Conservation (phyloP, 2,329 filamentous ascomycete genomes). For the Trichoderma atrobrunneum region DNA sequence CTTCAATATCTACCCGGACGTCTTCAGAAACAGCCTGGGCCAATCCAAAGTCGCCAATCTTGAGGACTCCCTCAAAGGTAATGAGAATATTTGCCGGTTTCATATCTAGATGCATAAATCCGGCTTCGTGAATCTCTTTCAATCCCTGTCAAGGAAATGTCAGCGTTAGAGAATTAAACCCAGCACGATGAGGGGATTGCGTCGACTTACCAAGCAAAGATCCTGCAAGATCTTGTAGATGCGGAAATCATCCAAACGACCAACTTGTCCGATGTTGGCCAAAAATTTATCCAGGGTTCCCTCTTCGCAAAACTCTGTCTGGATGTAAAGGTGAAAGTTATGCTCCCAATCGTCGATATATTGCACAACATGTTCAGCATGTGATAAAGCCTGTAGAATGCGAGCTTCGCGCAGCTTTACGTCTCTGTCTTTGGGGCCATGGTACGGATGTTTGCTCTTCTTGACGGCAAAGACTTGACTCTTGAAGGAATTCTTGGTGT, state of each 20-base stretch:
- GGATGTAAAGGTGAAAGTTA: constrained; percentile 84
- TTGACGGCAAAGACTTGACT: constrained; percentile 84
- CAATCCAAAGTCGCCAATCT: constrained; percentile 84
- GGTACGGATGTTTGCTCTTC: constrained; percentile 79
- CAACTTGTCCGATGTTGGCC: constrained; percentile 75
- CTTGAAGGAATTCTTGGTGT: constrained; percentile 53
- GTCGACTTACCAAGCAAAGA: constrained; percentile 66
- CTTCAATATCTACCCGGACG: constrained; percentile 79
- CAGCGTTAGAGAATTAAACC: constrained; percentile 20
- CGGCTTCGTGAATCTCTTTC: constrained; percentile 83
- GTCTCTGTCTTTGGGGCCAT: constrained; percentile 75
- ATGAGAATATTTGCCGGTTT: constrained; percentile 85
- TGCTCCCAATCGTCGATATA: constrained; percentile 87
- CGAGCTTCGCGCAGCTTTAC: constrained; percentile 80
- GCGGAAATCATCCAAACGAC: constrained; percentile 89
- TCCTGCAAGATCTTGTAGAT: constrained; percentile 98
- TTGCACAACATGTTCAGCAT: constrained; percentile 80
- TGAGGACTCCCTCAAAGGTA: constrained; percentile 75
- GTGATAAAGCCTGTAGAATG: constrained; percentile 71
- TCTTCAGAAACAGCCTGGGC: constrained; percentile 76
- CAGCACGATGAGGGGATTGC: not conserved
- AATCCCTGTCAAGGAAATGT: constrained; percentile 60
- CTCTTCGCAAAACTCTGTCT: constrained; percentile 95
- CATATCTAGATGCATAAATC: constrained; percentile 80
- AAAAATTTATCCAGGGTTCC: constrained; percentile 87